A percentile compares a stretch with the other conserved stretches of the same genome.
Conservation (phyloP, 768 basidiomycete species). For the Russula abietina region DNA sequence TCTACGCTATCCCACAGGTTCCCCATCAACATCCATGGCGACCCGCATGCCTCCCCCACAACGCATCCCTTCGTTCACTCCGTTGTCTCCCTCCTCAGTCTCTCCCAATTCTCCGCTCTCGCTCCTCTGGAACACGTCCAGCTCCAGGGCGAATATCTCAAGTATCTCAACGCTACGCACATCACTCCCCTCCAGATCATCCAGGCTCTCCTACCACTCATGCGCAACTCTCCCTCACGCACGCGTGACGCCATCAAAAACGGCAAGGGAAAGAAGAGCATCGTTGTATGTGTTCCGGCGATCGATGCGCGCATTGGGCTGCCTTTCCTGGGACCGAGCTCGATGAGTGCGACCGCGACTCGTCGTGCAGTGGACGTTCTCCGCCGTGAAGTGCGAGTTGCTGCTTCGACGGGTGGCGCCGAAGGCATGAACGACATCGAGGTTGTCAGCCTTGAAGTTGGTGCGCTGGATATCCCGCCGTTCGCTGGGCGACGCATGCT, state of each 20-base stretch:
- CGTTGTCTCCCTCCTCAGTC: slow-evolving; percentile 67
- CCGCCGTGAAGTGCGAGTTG: slow-evolving; percentile 60
- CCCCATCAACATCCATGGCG: slow-evolving; percentile 71
- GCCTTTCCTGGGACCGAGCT: slow-evolving; percentile 56
- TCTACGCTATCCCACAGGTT: slow-evolving; percentile 78
- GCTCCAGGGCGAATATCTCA: slow-evolving; percentile 55
- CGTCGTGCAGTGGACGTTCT: slow-evolving; percentile 67
- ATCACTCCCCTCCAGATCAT: slow-evolving; percentile 71
- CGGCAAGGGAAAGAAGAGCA: slow-evolving; percentile 36
- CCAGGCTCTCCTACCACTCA: slow-evolving; percentile 68
- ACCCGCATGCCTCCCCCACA: slow-evolving; percentile 66
- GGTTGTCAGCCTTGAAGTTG: slow-evolving; percentile 70
- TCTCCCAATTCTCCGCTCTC: slow-evolving; percentile 36
- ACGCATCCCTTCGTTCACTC: slow-evolving; percentile 69
- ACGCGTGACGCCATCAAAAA: slow-evolving; percentile 48
- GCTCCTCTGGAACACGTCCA: slow-evolving; percentile 70
- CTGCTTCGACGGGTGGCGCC: slow-evolving; percentile 47
- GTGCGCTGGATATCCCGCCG: slow-evolving; percentile 38
- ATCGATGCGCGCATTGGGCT: slow-evolving; percentile 67
- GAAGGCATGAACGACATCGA: slow-evolving; percentile 61
- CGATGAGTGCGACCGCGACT: slow-evolving; percentile 73
- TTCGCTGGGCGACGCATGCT: slow-evolving; percentile 31
- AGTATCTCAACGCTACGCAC: slow-evolving; percentile 69
- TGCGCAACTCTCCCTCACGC: slow-evolving; percentile 60
- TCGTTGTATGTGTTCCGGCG: slow-evolving; percentile 72